Base-by-base conservation (phyloP, 2,329 filamentous ascomycete species). In the Fusarium sp. region DNA sequence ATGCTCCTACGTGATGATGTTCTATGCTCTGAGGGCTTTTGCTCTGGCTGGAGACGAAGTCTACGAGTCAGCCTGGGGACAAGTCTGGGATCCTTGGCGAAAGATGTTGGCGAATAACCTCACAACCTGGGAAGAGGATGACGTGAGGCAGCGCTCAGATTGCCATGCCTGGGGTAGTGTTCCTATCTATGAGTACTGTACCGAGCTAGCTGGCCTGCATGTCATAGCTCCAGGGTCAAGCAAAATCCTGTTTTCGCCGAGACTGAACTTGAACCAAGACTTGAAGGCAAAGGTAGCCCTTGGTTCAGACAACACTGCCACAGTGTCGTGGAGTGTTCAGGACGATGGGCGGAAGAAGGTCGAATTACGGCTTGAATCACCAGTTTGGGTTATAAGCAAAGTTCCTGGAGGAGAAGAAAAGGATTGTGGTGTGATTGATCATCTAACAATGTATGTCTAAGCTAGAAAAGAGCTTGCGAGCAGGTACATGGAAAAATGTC, bases 111-210 rank as follows among this genome's bases (percentile, higher is more conserved):
- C 31, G 0, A 52, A 44, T 0, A 56, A 45, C 1, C 7, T 55
- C 0, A 58, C 48, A 0, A 56, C 49, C 2, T 58, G 56, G 56
- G 50, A 55, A 31, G 56, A 58, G 10, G 56, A 55, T 1, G 14
- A 20, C 1, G 56, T 58, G 0, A 5, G 26, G 0, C 39, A 44
- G 6, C 11, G 56, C 0, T 56, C 56, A 1, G 56, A 58, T 13
- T 58, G 56, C 2, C 50, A 58, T 3, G 56, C 50, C 2, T 58
- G 56, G 56, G 50, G 56, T 4, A 55, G 56, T 6, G 56, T 49
- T 45, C 49, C 56, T 1, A 18, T 58, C 9, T 34, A 45, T 2
- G 49, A n/a, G 17, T 6, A 38, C 2, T 11, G 39, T 2, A 24
- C 50, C 6, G 56, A 58, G 6, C 13, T 58, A 1, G 56, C 56